Conservation (phyloP, 2,329 filamentous ascomycete genomes). For the Venturia nashicola region DNA sequence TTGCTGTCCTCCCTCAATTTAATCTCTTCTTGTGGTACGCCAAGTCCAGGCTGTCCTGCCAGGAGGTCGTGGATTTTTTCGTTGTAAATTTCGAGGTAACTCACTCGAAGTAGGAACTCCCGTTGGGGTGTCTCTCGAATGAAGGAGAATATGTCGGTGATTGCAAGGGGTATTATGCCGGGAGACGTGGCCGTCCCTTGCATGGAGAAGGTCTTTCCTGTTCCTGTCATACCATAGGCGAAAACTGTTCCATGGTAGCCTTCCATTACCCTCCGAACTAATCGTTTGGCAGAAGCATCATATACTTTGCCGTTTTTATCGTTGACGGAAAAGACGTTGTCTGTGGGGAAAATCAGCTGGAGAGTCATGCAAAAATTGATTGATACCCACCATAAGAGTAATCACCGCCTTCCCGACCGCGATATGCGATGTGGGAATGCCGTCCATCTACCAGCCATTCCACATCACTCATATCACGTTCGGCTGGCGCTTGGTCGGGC, state of each 20-base stretch:
- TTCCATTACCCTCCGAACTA: conserved; percentile 96
- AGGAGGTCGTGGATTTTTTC: conserved; percentile 92
- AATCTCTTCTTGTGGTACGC: conserved; percentile 70
- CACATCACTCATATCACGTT: conserved; percentile 50
- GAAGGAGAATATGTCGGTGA: conserved; percentile 98
- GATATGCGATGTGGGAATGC: conserved; percentile 68
- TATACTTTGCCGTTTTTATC: conserved; percentile 94
- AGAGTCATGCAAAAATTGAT: background rate
- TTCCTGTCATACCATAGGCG: conserved; percentile 97
- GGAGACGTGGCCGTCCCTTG: conserved; percentile 92
- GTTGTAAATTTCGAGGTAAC: conserved; percentile 98
- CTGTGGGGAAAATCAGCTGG: conserved; percentile 31
- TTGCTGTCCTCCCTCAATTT: conserved; percentile 95
- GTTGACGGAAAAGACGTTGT: conserved; percentile 91
- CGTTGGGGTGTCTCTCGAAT: conserved; percentile 92
- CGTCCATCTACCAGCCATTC: conserved; percentile 91
- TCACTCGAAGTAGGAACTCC: conserved; percentile 89
- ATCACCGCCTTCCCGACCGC: conserved; percentile 81
- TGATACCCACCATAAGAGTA: conserved; percentile 68
- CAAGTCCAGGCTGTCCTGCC: conserved; percentile 34
- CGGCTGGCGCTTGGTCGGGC: conserved; percentile 59
- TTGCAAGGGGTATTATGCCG: conserved; percentile 91
- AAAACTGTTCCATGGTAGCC: conserved; percentile 98
- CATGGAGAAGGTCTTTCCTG: conserved; percentile 99
- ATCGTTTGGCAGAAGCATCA: conserved; percentile 81